phyloP scores from a whole-genome alignment of 116 monocot genomes.

The Cymodocea nodosa region DNA sequence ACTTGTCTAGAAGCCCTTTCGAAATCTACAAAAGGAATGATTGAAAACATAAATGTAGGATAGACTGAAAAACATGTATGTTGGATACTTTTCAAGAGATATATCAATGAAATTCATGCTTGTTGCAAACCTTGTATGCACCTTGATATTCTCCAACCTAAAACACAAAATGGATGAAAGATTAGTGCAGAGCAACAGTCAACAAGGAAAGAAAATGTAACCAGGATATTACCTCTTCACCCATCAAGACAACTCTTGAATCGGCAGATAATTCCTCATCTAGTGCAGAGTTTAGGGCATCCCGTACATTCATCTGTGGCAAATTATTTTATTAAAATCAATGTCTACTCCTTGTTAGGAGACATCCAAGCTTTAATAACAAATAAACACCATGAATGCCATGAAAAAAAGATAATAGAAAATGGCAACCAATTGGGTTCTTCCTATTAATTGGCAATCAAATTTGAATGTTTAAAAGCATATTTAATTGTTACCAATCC shows the following conservation, averaged over 20 bases:
- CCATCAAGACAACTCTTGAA: conserved; percentile 82
- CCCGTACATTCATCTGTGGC: conserved; percentile 72
- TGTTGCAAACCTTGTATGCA: conserved; percentile 76
- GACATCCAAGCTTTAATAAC: background rate
- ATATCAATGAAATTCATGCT: background rate
- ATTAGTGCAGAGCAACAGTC: background rate
- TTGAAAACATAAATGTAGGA: background rate
- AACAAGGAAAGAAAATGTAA: background rate
- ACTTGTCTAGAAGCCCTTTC: conserved; percentile 82
- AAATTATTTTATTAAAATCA: background rate
- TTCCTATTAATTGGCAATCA: background rate
- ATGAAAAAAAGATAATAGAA: background rate
- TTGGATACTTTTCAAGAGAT: background rate
- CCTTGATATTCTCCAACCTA: conserved; percentile 98
- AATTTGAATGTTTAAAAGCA: background rate
- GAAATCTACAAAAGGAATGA: conserved; percentile 38
- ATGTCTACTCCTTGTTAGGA: background rate
- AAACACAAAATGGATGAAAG: conserved; percentile 3
- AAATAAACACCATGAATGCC: background rate
- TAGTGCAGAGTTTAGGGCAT: conserved; percentile 81
- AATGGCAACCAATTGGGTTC: background rate
- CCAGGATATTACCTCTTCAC: conserved; percentile 68
- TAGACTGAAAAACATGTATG: background rate
- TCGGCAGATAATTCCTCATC: conserved; percentile 99
- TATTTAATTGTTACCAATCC: background rate